Percentiles rank a stretch among this genome's conserved stretches.
phyloP scores from a whole-genome alignment of 2,329 filamentous ascomycete species.

The Penicillium sclerotigenum region DNA sequence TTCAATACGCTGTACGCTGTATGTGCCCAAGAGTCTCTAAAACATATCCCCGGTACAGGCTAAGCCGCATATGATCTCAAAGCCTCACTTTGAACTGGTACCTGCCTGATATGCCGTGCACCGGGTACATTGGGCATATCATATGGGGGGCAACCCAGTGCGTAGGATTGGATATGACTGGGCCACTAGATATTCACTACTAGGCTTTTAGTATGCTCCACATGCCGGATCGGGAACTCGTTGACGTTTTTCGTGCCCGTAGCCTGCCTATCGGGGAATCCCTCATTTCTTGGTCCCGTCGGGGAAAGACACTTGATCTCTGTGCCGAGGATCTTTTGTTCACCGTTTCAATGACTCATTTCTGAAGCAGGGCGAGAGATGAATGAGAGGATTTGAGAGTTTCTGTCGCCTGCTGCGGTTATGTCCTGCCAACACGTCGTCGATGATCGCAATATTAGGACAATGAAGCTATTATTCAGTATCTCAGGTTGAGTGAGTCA shows the following conservation, averaged over 20 bases:
- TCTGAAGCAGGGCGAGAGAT: background rate
- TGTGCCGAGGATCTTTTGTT: background rate
- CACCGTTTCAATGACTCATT: constrained; percentile 9
- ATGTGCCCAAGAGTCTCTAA: constrained; percentile 5
- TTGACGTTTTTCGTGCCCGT: background rate
- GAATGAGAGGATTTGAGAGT: background rate
- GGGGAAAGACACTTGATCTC: background rate
- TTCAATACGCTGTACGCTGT: background rate
- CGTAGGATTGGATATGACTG: constrained; percentile 2
- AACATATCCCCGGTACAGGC: background rate
- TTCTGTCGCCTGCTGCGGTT: constrained; percentile 6
- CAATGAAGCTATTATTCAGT: background rate
- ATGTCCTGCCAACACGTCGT: background rate
- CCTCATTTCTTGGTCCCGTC: background rate
- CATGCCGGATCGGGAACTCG: background rate
- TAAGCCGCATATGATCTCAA: constrained; percentile 6
- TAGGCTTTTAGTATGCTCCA: background rate
- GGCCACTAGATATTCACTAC: background rate
- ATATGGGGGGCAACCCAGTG: background rate
- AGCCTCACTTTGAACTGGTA: constrained; percentile 10
- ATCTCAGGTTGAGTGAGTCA: background rate
- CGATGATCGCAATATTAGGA: background rate
- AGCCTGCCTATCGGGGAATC: background rate
- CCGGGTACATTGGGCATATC: constrained; percentile 10
- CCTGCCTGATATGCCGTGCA: constrained; percentile 7